Evolutionary conservation across 768 basidiomycete species (phyloP).

Genomic region (Pleurotus eryngii): DNA sequence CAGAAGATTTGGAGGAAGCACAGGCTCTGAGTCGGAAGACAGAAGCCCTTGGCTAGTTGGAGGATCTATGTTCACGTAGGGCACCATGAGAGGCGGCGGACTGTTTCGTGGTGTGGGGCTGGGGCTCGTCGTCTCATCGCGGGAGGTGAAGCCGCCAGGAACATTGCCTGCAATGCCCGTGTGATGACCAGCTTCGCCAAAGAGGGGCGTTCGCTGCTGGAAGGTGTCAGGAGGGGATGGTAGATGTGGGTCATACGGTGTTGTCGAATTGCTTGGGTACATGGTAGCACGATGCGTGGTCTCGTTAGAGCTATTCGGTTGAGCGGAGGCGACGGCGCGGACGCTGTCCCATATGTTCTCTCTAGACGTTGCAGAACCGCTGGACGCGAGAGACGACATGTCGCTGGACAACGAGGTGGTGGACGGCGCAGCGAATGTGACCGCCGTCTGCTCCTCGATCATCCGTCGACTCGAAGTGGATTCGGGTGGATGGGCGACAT

Average conservation of each 20-base stretch:
- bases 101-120: neutral
- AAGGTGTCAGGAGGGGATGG: slow-evolving; percentile 2
- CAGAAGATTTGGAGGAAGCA: neutral
- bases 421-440: slow-evolving; percentile 5
- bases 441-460: slow-evolving; percentile 4
- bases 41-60: neutral
- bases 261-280: neutral
- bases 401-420: slow-evolving; percentile 1
- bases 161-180: neutral
- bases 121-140: neutral
- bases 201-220: neutral
- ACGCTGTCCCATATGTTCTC: neutral
- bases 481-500: neutral
- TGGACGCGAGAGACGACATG: neutral
- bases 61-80: neutral
- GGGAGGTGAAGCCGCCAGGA: neutral
- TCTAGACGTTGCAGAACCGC: neutral
- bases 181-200: neutral
- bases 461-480: neutral
- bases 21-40: neutral
- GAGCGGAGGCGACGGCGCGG: neutral
- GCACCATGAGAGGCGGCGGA: slow-evolving; percentile 3
- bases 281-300: neutral
- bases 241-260: neutral
- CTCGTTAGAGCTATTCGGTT: neutral